These are phyloP conservation scores for Penicillium brevicompactum DNA, from an alignment of 2,329 filamentous ascomycete species.

Conservation along the genomic window DNA sequence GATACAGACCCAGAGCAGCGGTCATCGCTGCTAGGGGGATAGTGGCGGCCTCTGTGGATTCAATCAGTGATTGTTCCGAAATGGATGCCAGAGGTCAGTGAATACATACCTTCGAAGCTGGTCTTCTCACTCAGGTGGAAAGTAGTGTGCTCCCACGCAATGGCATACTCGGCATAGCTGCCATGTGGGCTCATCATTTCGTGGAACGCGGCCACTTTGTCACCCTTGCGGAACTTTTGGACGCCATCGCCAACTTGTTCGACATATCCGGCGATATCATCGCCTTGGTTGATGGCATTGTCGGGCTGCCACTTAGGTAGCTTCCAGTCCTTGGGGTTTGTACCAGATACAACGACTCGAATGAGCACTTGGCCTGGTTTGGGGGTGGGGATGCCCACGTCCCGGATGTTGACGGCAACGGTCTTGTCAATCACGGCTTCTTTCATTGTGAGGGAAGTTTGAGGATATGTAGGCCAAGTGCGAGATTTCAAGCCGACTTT, in stretches of 20 bases:
- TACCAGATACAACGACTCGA: constrained; percentile 43
- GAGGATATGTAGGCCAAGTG: background rate
- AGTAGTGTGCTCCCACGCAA: constrained; percentile 56
- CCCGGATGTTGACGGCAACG: constrained; percentile 40
- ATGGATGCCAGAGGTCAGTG: background rate
- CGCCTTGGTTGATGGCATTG: constrained; percentile 46
- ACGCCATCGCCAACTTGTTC: constrained; percentile 55
- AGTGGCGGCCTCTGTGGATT: constrained; percentile 53
- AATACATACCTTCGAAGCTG: constrained; percentile 53
- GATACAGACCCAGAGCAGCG: constrained; percentile 55
- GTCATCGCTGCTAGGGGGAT: constrained; percentile 60
- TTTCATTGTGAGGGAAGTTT: constrained; percentile 36
- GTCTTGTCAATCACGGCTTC: constrained; percentile 41
- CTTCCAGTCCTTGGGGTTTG: constrained; percentile 55
- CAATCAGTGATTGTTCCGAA: background rate
- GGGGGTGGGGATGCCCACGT: constrained; percentile 46
- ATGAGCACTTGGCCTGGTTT: constrained; percentile 42
- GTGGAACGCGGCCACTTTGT: constrained; percentile 54
- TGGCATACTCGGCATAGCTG: constrained; percentile 59
- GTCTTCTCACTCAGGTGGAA: constrained; percentile 55
- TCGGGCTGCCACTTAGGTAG: constrained; percentile 15
- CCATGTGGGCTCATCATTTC: constrained; percentile 55
- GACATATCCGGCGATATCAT: constrained; percentile 56
- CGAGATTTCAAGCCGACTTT: background rate
- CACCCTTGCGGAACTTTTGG: constrained; percentile 56